These are phyloP conservation scores for Yamadazyma akitaensis DNA, from an alignment of 805 yeast species.

Conservation along the genomic window DNA sequence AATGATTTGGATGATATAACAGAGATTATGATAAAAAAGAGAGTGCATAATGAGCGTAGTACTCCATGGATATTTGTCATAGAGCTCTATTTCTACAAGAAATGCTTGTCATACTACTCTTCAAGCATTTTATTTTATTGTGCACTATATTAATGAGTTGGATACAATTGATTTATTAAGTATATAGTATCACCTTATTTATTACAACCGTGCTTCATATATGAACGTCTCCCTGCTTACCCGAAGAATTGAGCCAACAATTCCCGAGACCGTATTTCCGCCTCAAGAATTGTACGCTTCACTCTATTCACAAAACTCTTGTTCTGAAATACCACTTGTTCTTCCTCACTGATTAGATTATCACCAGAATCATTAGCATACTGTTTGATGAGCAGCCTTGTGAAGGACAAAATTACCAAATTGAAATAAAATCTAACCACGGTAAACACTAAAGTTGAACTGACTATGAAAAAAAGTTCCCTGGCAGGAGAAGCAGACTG, in stretches of 20 bases:
- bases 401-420: conserved; percentile 55
- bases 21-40: too few species aligned
- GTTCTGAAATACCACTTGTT: conserved; percentile 24
- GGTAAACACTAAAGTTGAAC: conserved; percentile 47
- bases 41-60: too few species aligned
- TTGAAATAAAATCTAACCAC: conserved; percentile 57
- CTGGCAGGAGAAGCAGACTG: conserved; percentile 62
- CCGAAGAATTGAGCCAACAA: conserved; percentile 19
- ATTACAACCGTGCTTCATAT: not conserved
- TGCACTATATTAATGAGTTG: not conserved
- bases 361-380: conserved; percentile 19
- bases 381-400: conserved; percentile 50
- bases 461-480: conserved; percentile 54
- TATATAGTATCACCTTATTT: not conserved
- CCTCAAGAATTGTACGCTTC: conserved; percentile 21
- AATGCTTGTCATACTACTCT: too few species aligned
- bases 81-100: too few species aligned
- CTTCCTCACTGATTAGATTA: conserved; percentile 19
- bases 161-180: too few species aligned
- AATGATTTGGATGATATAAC: not conserved
- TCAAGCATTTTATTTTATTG: too few species aligned
- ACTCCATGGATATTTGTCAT: too few species aligned
- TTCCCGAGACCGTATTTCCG: conserved; percentile 33
- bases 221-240: not conserved
- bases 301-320: conserved; percentile 20